Percentiles rank a stretch among this genome's conserved stretches.
These are phyloP conservation scores for Lepidium aucheri DNA, from an alignment of 345 rosid species.

Conservation along the genomic window DNA sequence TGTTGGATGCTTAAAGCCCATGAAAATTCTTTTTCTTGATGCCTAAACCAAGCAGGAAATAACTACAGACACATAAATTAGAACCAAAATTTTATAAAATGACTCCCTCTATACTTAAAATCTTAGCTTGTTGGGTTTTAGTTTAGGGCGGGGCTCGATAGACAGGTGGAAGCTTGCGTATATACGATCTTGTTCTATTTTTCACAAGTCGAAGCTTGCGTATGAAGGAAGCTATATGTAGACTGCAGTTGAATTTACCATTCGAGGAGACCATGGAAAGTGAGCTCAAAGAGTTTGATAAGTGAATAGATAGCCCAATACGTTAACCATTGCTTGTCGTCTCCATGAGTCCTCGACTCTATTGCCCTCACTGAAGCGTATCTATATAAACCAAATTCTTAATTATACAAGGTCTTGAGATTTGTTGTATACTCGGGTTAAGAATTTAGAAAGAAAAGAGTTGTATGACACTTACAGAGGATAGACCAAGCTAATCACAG, in stretches of 20 bases:
- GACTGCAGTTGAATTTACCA: slow-evolving; percentile 24
- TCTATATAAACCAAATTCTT: slow-evolving; percentile 22
- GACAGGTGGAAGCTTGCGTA: no score
- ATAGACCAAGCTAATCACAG: slow-evolving; percentile 61
- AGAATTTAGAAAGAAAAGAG: neutral
- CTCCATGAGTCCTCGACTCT: slow-evolving; percentile 51
- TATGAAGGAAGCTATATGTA: neutral
- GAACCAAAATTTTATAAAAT: no score
- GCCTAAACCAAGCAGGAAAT: no score
- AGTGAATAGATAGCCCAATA: slow-evolving; percentile 87
- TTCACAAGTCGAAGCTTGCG: neutral
- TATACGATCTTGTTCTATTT: neutral
- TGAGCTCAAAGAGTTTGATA: slow-evolving; percentile 69
- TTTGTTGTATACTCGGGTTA: neutral
- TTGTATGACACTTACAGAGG: slow-evolving; percentile 54
- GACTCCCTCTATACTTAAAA: no score
- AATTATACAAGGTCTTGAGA: neutral
- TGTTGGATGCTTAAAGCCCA: no score
- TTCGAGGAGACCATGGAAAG: slow-evolving; percentile 50
- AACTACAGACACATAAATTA: no score
- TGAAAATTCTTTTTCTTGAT: no score
- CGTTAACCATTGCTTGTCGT: slow-evolving; percentile 79
- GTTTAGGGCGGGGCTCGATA: no score
- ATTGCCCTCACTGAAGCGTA: slow-evolving; percentile 71
- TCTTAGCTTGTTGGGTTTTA: no score